Base-by-base conservation (phyloP, 2,329 filamentous ascomycete species). In the Mariannaea elegans region DNA sequence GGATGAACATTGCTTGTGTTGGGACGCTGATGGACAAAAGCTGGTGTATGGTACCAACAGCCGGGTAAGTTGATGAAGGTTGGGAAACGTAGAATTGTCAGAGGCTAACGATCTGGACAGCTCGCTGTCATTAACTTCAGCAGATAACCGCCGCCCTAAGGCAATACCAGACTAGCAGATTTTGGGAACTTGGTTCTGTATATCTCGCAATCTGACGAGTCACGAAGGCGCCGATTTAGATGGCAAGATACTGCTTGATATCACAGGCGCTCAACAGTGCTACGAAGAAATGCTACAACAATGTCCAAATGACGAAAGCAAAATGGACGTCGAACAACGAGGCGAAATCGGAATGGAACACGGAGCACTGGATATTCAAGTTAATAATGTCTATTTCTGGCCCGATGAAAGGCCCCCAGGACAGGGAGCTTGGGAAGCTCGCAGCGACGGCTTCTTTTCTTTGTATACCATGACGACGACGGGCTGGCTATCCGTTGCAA, bases 31-130 rank as follows among this genome's bases (percentile, higher is more conserved):
- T 49, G 87, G 87, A 5, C 82, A 86, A 62, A 87, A 85, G 66
- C 76, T 90, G 57, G 87, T 87, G 0, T 89, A 88, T 71, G 87
- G 86, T 14, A 82, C 84, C 6, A 88, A 87, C 66, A 88, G 82
- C 66, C 78, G 83, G 71, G 86, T 89, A 80, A 73, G 86, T 82
- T 16, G 12, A 54, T 38, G 16, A n/a, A 5, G 24, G 19, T 7
- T 6, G n/a, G 7, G 14, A n/a, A 13, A 23, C 19, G 21, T 13
- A 16, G 16, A 7, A 14, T 10, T 27, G 14, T 4, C 31, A 31
- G 9, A 2, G 52, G 23, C 68, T 71, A 54, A 71, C 52, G 2
- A 19, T 48, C 21, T 16, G 18, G 32, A 23, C 54, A 81, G 81
- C 78, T 84, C 65, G 82, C 82, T 31, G 76, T 84, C 32, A 84